These are phyloP conservation scores for Phytophthora lateralis DNA, from an alignment of 352 stramenopile species.

Conservation along the genomic window DNA sequence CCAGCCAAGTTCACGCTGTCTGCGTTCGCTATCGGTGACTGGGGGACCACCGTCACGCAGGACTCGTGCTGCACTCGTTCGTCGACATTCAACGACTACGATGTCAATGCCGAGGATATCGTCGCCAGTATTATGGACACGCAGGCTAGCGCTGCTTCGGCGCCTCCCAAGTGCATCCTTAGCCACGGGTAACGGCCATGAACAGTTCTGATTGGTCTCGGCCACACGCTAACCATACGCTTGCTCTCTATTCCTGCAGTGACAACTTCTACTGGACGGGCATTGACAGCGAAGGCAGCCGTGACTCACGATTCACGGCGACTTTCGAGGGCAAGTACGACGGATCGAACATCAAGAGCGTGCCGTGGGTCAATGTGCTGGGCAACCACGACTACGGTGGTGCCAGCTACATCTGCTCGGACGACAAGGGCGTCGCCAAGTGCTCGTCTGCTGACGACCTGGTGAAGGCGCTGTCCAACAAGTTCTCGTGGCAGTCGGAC, in stretches of 20 bases:
- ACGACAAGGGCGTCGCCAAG: constrained; percentile 39
- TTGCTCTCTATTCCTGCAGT: constrained; percentile 19
- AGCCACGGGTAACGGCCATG: constrained; percentile 56
- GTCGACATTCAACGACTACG: constrained; percentile 50
- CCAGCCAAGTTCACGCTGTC: constrained; percentile 45
- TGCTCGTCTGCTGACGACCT: constrained; percentile 58
- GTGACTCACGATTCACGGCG: constrained; percentile 59
- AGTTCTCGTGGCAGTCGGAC: constrained; percentile 61
- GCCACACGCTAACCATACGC: neutral
- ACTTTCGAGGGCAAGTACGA: constrained; percentile 78
- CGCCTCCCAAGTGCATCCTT: constrained; percentile 64
- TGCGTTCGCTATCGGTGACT: constrained; percentile 67
- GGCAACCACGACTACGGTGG: constrained; percentile 87
- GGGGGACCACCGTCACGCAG: constrained; percentile 47
- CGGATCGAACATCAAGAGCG: constrained; percentile 47
- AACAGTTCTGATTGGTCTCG: neutral
- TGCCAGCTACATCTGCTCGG: constrained; percentile 70
- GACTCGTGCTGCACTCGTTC: constrained; percentile 60
- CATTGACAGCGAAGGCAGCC: constrained; percentile 49
- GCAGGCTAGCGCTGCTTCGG: constrained; percentile 41
- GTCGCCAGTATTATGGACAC: constrained; percentile 55
- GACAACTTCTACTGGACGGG: constrained; percentile 90
- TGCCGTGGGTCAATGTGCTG: constrained; percentile 79
- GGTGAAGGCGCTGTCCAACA: constrained; percentile 51
- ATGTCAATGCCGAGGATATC: constrained; percentile 54